Evolutionary conservation across 805 yeast genomes (phyloP).

Genomic region (Candida namnaoensis): DNA sequence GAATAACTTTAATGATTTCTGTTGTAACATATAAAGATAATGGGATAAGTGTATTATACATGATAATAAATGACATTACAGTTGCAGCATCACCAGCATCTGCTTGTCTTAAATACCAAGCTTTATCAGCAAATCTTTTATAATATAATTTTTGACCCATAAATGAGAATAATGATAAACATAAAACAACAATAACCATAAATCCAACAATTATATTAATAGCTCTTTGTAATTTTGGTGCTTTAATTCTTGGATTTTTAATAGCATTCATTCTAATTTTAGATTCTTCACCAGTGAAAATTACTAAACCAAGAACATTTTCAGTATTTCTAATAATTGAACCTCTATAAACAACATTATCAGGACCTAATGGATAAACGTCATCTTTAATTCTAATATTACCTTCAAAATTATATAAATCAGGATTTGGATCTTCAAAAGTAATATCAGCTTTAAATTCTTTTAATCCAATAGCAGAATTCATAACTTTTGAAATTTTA

Average conservation of each 20-base stretch:
- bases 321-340: slow-evolving; percentile 81
- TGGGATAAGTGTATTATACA: slow-evolving; percentile 96
- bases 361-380: slow-evolving; percentile 60
- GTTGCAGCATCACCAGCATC: slow-evolving; percentile 86
- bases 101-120: slow-evolving; percentile 68
- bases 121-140: slow-evolving; percentile 27
- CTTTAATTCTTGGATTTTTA: slow-evolving; percentile 81
- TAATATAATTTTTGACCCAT: slow-evolving; percentile 62
- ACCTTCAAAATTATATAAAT: slow-evolving; percentile 89
- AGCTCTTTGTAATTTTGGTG: slow-evolving; percentile 81
- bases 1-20: slow-evolving; percentile 91
- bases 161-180: slow-evolving; percentile 70
- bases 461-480: slow-evolving; percentile 41
- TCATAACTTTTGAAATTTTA: slow-evolving; percentile 45
- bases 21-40: slow-evolving; percentile 90
- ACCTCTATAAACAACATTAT: slow-evolving; percentile 86
- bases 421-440: slow-evolving; percentile 87
- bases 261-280: slow-evolving; percentile 94
- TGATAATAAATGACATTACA: slow-evolving; percentile 91
- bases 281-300: slow-evolving; percentile 93
- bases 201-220: slow-evolving; percentile 79
- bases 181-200: slow-evolving; percentile 78
- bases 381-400: slow-evolving; percentile 33
- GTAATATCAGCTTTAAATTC: slow-evolving; percentile 45
- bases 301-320: slow-evolving; percentile 65